Conservation (phyloP, 805 yeast species). For the Candida piceae region DNA sequence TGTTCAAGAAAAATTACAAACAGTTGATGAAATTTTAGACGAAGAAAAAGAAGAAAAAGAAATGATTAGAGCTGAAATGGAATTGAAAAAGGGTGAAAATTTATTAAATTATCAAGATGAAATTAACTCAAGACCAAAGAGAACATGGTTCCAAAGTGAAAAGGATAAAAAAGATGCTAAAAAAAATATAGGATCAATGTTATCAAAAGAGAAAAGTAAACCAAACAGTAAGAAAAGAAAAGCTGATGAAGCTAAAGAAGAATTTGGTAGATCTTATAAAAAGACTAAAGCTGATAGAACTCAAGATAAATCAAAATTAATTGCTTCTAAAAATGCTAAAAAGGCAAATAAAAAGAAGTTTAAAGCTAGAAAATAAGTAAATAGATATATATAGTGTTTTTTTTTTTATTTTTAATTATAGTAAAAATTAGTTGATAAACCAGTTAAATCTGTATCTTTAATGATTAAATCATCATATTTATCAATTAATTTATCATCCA, state of each 20-base stretch:
- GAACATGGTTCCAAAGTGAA: constrained; percentile 91
- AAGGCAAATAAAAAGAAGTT: constrained; percentile 27
- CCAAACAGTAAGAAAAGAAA: constrained; percentile 69
- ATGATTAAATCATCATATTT: constrained; percentile 1
- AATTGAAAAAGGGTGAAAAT: constrained; percentile 80
- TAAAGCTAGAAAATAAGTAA: too few species aligned
- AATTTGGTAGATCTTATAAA: constrained; percentile 56
- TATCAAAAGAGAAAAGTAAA: constrained; percentile 41
- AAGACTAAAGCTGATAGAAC: constrained; percentile 74
- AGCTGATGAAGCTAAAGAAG: constrained; percentile 56
- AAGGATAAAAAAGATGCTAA: constrained; percentile 46
- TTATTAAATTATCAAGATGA: constrained; percentile 74
- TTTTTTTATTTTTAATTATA: too few species aligned
- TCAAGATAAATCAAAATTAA: constrained; percentile 36
- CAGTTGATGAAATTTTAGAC: constrained; percentile 69
- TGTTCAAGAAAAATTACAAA: constrained; percentile 53
- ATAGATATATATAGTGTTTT: too few species aligned
- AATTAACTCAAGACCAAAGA: constrained; percentile 82
- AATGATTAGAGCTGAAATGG: constrained; percentile 84
- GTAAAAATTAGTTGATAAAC: constrained; percentile 5
- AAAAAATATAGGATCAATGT: constrained; percentile 28
- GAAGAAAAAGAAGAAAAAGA: constrained; percentile 92
- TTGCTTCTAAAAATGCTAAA: constrained; percentile 26
- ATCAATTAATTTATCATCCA: constrained; percentile 23
- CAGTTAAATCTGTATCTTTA: constrained; percentile 7